A percentile compares a stretch with the other conserved stretches of the same genome.
Evolutionary conservation across 2,329 filamentous ascomycete species (phyloP).

Genomic region (Fusarium coffeatum): DNA sequence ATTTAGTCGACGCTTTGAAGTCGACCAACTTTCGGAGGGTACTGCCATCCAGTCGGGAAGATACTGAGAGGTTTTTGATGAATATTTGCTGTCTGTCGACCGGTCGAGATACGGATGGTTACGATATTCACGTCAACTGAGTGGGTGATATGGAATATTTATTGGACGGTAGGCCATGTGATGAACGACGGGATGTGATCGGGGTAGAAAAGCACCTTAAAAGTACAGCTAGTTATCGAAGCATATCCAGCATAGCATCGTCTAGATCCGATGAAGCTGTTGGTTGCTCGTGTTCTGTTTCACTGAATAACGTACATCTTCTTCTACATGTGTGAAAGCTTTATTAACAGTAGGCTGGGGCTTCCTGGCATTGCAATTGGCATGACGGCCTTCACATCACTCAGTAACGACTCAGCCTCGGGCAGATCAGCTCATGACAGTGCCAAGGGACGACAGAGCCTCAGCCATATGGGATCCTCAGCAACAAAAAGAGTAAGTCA

Average conservation of each 20-base stretch:
- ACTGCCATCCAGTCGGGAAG: background rate
- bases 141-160: background rate
- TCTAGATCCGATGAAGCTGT: accelerated
- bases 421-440: too few relatives aligned
- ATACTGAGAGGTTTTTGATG: background rate
- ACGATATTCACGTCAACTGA: background rate
- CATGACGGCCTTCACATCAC: too few relatives aligned
- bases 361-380: too few relatives aligned
- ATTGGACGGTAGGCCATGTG: background rate
- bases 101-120: background rate
- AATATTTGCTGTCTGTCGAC: background rate
- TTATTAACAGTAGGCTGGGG: too few relatives aligned
- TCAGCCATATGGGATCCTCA: too few relatives aligned
- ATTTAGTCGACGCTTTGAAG: accelerated
- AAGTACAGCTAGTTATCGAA: background rate
- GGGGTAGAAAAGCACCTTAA: background rate
- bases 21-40: background rate
- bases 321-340: too few relatives aligned
- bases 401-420: too few relatives aligned
- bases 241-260: background rate
- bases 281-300: background rate
- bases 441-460: too few relatives aligned
- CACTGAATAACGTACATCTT: too few relatives aligned
- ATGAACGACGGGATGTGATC: accelerated
- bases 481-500: too few relatives aligned